These are phyloP conservation scores for Tubosaeta sp. DNA, from an alignment of 768 basidiomycete genomes.

Conservation along the genomic window DNA sequence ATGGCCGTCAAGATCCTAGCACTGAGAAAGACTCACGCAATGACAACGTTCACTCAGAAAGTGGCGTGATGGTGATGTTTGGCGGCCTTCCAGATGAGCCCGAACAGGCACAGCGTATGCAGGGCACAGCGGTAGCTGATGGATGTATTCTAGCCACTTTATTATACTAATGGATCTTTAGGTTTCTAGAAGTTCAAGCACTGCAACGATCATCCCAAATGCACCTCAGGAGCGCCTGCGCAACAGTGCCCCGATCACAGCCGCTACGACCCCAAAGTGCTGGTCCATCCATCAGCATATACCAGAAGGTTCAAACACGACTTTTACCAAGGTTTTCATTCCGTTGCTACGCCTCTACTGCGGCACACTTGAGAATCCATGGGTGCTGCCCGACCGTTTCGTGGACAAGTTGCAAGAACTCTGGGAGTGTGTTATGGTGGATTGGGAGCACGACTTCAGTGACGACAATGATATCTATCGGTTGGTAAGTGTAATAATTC, in stretches of 20 bases:
- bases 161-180: too few relatives aligned
- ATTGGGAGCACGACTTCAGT: neutral
- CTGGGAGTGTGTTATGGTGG: neutral
- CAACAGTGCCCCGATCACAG: neutral
- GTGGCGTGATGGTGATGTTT: too few relatives aligned
- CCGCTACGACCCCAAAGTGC: neutral
- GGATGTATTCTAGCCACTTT: too few relatives aligned
- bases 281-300: neutral
- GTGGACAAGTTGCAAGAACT: neutral
- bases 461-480: neutral
- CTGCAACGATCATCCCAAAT: neutral
- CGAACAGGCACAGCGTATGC: too few relatives aligned
- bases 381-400: neutral
- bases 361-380: neutral
- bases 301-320: neutral
- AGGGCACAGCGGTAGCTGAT: too few relatives aligned
- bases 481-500: too few relatives aligned
- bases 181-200: too few relatives aligned
- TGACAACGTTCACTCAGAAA: too few relatives aligned
- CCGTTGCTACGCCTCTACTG: neutral
- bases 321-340: neutral
- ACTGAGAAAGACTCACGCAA: too few relatives aligned
- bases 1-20: too few relatives aligned
- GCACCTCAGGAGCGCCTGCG: neutral
- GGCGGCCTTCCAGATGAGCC: too few relatives aligned